These are phyloP conservation scores for Iris pallida DNA, from an alignment of 116 monocot genomes.

Conservation along the genomic window DNA sequence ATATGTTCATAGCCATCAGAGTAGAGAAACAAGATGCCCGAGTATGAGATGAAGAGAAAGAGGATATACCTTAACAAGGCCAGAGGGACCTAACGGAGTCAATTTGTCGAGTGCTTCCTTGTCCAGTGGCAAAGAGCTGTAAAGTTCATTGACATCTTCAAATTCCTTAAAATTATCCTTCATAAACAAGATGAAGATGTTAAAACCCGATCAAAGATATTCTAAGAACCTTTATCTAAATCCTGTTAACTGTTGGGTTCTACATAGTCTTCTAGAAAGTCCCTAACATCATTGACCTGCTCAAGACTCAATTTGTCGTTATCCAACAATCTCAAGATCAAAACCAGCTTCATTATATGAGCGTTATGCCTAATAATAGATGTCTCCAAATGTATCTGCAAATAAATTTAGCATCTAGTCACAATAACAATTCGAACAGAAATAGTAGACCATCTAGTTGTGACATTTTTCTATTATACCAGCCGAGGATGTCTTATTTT, in stretches of 20 bases:
- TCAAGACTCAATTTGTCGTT: slow-evolving; percentile 98
- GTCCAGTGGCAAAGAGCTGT: slow-evolving; percentile 71
- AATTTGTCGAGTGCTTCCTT: slow-evolving; percentile 94
- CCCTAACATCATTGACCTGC: slow-evolving; percentile 90
- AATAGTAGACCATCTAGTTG: neutral
- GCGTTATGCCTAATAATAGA: slow-evolving; percentile 91
- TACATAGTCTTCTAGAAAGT: slow-evolving; percentile 91
- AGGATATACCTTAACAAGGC: slow-evolving; percentile 72
- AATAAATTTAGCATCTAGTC: slow-evolving; percentile 1
- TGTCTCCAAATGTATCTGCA: slow-evolving; percentile 72
- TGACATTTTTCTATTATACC: slow-evolving; percentile 33
- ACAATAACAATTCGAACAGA: too few species aligned
- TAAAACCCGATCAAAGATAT: neutral
- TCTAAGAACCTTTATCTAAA: neutral
- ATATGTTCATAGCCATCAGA: too few species aligned
- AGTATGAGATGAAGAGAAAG: too few species aligned
- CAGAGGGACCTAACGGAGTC: slow-evolving; percentile 53
- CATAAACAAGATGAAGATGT: slow-evolving; percentile 5
- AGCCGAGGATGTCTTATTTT: slow-evolving; percentile 77
- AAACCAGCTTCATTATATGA: slow-evolving; percentile 90
- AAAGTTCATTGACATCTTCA: slow-evolving; percentile 82
- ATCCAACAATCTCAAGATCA: slow-evolving; percentile 89
- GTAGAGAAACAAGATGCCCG: too few species aligned
- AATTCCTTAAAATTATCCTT: slow-evolving; percentile 89
- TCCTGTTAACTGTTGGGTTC: slow-evolving; percentile 45